Evolutionary conservation across 1,284 basidiomycete species (phyloP).

Genomic region (Trichosporon coremiiforme): DNA sequence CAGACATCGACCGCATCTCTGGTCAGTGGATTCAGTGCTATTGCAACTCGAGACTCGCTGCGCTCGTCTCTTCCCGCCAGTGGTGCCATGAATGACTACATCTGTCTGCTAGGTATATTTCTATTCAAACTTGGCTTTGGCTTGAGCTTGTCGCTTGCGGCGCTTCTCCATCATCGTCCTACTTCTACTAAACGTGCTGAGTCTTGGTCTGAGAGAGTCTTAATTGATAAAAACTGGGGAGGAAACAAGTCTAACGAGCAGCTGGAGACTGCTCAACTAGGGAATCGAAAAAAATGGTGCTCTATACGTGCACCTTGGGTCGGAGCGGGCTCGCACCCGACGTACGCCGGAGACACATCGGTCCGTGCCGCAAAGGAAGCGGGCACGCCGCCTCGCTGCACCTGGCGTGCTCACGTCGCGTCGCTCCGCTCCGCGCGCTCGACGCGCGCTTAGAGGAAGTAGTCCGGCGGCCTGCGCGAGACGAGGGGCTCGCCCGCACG

Average conservation of each 20-base stretch:
- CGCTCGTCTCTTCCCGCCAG: background rate
- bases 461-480: conserved; percentile 96
- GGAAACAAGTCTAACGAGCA: conserved; percentile 14
- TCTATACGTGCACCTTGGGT: background rate
- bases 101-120: background rate
- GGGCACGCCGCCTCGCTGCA: background rate
- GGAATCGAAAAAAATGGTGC: background rate
- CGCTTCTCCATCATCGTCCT: conserved; percentile 9
- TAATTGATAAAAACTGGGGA: background rate
- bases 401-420: background rate
- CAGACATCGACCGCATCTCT: too few relatives aligned
- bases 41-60: background rate
- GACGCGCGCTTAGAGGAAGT: conserved; percentile 61
- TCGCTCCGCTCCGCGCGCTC: background rate
- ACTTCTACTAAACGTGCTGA: background rate
- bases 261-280: background rate
- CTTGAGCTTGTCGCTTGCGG: too few relatives aligned
- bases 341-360: too few relatives aligned
- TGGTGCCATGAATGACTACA: background rate
- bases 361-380: background rate
- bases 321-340: too few relatives aligned
- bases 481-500: conserved; percentile 97
- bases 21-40: too few relatives aligned
- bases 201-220: background rate
- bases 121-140: background rate